Percentiles rank a stretch among this genome's conserved stretches.
These are phyloP conservation scores for Chlorella ohadii DNA, from an alignment of 139 green algal genomes.

Conservation along the genomic window DNA sequence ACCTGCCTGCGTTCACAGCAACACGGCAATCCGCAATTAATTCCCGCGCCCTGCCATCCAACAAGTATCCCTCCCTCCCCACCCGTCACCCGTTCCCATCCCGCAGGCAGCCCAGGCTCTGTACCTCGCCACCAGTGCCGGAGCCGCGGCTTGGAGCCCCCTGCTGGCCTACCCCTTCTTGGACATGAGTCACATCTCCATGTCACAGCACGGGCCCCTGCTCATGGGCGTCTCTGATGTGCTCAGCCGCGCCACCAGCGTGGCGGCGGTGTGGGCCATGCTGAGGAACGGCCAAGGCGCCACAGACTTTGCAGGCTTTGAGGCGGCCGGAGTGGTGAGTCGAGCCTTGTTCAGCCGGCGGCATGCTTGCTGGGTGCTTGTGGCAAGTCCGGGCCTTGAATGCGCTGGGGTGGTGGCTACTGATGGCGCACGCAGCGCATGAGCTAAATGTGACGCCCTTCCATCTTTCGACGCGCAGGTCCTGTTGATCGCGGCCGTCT, in stretches of 20 bases:
- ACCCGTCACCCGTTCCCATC: too few species aligned
- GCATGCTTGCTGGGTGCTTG: too few species aligned
- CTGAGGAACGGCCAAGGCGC: background rate
- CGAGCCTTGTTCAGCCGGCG: too few species aligned
- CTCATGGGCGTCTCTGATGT: background rate
- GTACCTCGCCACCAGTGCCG: background rate
- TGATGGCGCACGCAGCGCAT: too few species aligned
- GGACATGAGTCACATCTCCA: background rate
- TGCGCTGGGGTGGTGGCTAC: too few species aligned
- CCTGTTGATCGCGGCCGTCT: background rate
- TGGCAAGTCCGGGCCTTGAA: too few species aligned
- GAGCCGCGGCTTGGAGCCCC: background rate
- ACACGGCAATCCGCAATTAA: too few species aligned
- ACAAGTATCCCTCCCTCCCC: too few species aligned
- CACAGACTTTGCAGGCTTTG: background rate
- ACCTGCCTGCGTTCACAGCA: too few species aligned
- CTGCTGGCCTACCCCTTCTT: background rate
- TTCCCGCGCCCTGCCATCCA: too few species aligned
- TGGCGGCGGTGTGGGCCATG: background rate
- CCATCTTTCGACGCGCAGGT: too few species aligned
- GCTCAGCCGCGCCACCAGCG: background rate
- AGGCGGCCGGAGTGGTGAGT: background rate
- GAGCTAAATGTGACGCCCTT: too few species aligned
- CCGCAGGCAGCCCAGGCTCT: background rate
- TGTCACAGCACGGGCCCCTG: background rate